Base-by-base conservation (phyloP, 192 early-diverging fungal species). In the Coemansia sp. region DNA sequence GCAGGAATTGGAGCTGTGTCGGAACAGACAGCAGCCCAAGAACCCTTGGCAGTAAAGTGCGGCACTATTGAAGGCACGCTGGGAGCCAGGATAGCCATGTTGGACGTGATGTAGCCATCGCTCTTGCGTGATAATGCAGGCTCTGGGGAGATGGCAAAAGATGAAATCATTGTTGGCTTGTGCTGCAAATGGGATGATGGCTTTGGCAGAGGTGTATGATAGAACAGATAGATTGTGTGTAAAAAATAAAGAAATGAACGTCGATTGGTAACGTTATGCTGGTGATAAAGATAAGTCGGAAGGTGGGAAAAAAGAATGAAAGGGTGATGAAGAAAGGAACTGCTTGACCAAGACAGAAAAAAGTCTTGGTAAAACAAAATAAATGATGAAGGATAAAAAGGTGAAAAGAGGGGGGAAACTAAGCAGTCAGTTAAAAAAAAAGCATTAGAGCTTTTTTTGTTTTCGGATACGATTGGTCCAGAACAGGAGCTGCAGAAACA, bases 391-490 rank as follows among this genome's bases (percentile, higher is more conserved):
- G 51, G 30, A 34, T 18, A 18, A 31, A 17, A 58, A 30, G 10
- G 20, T 34, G 17, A 58, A 58, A 56, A 56, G 16, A 56, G 20
- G 16, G 10, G 16, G 22, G 18, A 6, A 14, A 52, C 2, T 52
- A 29, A 29, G 5, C 51, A 52, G 6, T 7, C 12, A 52, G 28
- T 29, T 28, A 20, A 7, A 52, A 22, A 52, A 52, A 52, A 52
- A 52, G 51, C 28, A 29, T 10, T 29, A 20, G 5, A 2, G 5
- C 2, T 52, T 52, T 57, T 34, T 29, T 3, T 57, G 56, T 33
- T 33, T 57, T 58, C 56, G 56, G 56, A 58, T 58, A 36, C 34
- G 34, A 38, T 33, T 36, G 31, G 33, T 17, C 32, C 56, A 38
- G 34, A 58, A 58, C 34, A 38, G n/a, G 57, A 59, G 34, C 18